phyloP scores from a whole-genome alignment of 2,329 filamentous ascomycete genomes.

The Trichoderma lentiforme region DNA sequence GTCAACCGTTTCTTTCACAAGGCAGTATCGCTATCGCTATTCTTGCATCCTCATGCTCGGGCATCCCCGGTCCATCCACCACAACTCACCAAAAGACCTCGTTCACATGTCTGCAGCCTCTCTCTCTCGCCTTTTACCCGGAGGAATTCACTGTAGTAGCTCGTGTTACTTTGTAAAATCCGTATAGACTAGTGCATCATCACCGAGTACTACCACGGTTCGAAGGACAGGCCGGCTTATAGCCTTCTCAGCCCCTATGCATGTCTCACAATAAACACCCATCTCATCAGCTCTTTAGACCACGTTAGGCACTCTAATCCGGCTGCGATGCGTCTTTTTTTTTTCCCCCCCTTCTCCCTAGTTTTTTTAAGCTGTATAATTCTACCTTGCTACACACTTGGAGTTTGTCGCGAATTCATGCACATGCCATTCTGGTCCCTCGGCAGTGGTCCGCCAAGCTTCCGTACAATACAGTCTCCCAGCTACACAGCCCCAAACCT shows the following conservation, averaged over 20 bases:
- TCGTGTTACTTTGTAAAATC: background rate
- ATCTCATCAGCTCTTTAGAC: background rate
- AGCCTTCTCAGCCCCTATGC: slow-evolving; percentile 13
- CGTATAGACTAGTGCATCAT: background rate
- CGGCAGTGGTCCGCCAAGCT: background rate
- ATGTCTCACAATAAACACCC: slow-evolving; percentile 5
- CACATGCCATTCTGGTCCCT: background rate
- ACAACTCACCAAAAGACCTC: background rate
- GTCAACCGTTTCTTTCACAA: background rate
- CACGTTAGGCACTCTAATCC: background rate
- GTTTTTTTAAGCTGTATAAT: background rate
- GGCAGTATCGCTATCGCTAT: background rate
- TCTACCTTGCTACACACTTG: background rate
- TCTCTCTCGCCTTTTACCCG: background rate
- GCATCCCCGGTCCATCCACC: background rate
- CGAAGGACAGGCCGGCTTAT: background rate
- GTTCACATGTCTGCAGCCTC: background rate
- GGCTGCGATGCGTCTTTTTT: background rate
- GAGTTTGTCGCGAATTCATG: background rate
- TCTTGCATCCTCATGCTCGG: background rate
- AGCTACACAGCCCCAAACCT: background rate
- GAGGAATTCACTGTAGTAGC: background rate
- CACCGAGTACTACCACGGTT: background rate
- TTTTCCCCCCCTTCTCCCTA: background rate
- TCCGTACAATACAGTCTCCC: background rate